Percentiles rank a stretch among this genome's conserved stretches.
These are phyloP conservation scores for Xylaria sp. DNA, from an alignment of 2,329 filamentous ascomycete genomes.

Conservation along the genomic window DNA sequence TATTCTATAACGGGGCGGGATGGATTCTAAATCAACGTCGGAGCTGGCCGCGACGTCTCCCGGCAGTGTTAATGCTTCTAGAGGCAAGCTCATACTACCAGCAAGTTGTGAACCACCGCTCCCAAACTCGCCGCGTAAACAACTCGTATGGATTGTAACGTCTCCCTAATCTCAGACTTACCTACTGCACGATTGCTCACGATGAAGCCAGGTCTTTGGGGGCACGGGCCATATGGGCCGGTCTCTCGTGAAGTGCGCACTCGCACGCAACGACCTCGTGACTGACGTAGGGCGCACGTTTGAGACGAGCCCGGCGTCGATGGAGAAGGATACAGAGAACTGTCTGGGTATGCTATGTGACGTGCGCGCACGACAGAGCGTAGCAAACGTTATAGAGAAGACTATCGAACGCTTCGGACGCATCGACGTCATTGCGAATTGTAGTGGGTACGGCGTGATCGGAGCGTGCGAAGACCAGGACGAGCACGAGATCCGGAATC, in stretches of 20 bases:
- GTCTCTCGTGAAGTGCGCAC: constrained; percentile 83
- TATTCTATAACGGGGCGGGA: constrained; percentile 37
- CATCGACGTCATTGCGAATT: constrained; percentile 91
- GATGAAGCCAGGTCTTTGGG: constrained; percentile 77
- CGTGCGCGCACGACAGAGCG: constrained; percentile 82
- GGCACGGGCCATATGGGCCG: constrained; percentile 97
- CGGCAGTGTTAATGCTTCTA: constrained; percentile 43
- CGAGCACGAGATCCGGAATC: constrained; percentile 91
- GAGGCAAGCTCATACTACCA: constrained; percentile 71
- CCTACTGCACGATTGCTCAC: constrained; percentile 28
- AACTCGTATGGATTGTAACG: constrained; percentile 88
- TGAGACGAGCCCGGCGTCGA: constrained; percentile 77
- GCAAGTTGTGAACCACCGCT: constrained; percentile 87
- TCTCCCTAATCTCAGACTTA: background rate
- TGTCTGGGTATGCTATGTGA: constrained; percentile 89
- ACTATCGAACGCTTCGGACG: constrained; percentile 80
- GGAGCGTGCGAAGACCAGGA: constrained; percentile 97
- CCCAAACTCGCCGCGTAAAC: constrained; percentile 73
- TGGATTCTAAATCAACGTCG: constrained; percentile 46
- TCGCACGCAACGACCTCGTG: constrained; percentile 84
- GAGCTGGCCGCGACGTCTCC: constrained; percentile 46
- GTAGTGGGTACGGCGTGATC: constrained; percentile 94
- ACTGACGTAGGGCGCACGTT: constrained; percentile 85
- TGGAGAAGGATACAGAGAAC: constrained; percentile 76
- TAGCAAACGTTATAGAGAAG: constrained; percentile 74